phyloP scores from a whole-genome alignment of 2,329 filamentous ascomycete species.

The Proliferodiscus dingleyae region DNA sequence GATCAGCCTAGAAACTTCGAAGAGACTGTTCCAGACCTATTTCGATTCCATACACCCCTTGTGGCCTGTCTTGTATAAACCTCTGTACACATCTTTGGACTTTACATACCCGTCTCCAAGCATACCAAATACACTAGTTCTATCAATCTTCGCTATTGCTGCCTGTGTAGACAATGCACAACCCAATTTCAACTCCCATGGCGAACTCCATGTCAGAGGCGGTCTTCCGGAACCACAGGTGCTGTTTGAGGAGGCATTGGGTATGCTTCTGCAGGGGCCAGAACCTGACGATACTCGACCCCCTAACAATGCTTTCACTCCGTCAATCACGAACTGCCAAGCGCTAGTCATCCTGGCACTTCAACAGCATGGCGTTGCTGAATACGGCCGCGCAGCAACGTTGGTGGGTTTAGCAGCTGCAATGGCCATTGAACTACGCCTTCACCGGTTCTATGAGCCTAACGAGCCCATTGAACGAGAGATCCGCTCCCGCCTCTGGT shows the following conservation, averaged over 20 bases:
- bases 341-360: slow-evolving; percentile 26
- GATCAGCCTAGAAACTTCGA: slow-evolving; percentile 15
- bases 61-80: slow-evolving; percentile 31
- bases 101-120: slow-evolving; percentile 21
- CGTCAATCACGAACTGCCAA: slow-evolving; percentile 28
- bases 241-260: slow-evolving; percentile 23
- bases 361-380: slow-evolving; percentile 29
- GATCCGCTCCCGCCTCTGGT: slow-evolving; percentile 28
- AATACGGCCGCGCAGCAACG: slow-evolving; percentile 28
- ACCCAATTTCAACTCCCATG: slow-evolving; percentile 2
- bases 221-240: slow-evolving; percentile 16
- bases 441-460: slow-evolving; percentile 22
- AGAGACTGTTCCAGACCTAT: slow-evolving; percentile 27
- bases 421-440: slow-evolving; percentile 29
- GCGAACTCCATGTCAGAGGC: slow-evolving; percentile 1
- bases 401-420: slow-evolving; percentile 25
- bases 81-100: slow-evolving; percentile 25
- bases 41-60: slow-evolving; percentile 30
- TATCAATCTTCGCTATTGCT: slow-evolving; percentile 28
- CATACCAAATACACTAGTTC: slow-evolving; percentile 23
- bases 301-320: slow-evolving; percentile 19
- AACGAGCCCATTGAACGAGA: slow-evolving; percentile 24
- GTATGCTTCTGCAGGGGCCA: slow-evolving; percentile 16
- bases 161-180: slow-evolving; percentile 25
- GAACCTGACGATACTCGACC: slow-evolving; percentile 4